Base-by-base conservation (phyloP, 768 basidiomycete genomes). In the Boletus rubropictus region DNA sequence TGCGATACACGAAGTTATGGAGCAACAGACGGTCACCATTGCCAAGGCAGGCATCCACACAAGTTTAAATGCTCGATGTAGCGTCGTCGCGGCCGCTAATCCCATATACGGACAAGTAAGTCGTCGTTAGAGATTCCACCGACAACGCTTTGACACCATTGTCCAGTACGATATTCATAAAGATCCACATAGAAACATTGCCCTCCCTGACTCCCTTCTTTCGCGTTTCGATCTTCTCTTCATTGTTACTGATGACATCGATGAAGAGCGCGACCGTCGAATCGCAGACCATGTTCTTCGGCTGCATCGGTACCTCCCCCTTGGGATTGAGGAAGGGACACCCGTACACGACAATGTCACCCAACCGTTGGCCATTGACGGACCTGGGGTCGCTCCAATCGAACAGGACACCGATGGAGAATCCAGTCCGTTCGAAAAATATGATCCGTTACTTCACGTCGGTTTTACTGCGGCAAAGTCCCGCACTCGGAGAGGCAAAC, bases 1-100 rank as follows among this genome's bases (percentile, higher is more conserved):
- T 17, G 95, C 96, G 28, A 99, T 99, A 59, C 96, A 99, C 70
- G 96, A 99, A 80, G 96, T 98, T 62, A 99, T 99, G 96, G 96
- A 98, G 65, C 95, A 97, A 67, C 96, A 99, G 64, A 99, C 96
- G 0, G 95, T 99, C 39, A 98, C 96, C 8, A 99, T 99, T 54
- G 96, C 96, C 39, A 99, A 99, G 62, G 96, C 96, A 11, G 96
- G 96, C 48, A 99, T 99, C 55, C 96, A 98, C 63, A 99, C 96
- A 0, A 93, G 88, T 64, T 76, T 99, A 58, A 99, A 99, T 67
- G 96, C 96, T 5, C 81, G 96, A 34, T 98, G 96, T 65, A 95
- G 91, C 56, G 96, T 99, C 38, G 83, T 99, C 41, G 96, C 96
- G 18, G 96, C 96, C 29, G 96, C 96, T 28, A 99, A 98, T 66